These are phyloP conservation scores for Populus simonii DNA, from an alignment of 345 rosid species.

Conservation along the genomic window DNA sequence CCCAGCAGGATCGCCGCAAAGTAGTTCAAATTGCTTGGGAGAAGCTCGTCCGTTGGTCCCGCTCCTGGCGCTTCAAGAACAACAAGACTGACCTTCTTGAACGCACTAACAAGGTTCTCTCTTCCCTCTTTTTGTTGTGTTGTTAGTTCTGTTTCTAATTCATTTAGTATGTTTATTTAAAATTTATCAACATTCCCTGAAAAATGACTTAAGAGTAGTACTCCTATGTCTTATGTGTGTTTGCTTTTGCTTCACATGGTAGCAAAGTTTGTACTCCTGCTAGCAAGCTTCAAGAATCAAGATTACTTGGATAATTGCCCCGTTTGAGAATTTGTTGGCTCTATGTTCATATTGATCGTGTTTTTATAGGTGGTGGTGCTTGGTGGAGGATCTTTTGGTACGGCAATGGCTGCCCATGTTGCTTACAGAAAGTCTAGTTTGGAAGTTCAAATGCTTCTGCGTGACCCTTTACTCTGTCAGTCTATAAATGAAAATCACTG, in stretches of 20 bases:
- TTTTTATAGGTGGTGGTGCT: conserved; percentile 76
- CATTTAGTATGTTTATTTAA: neutral
- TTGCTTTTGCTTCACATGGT: too few relatives aligned
- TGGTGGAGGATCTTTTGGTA: conserved; percentile 96
- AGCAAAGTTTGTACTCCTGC: too few relatives aligned
- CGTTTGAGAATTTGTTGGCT: neutral
- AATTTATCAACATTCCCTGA: too few relatives aligned
- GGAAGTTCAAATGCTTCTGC: conserved; percentile 77
- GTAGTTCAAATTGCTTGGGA: conserved; percentile 85
- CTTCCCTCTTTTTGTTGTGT: neutral
- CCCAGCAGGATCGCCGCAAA: conserved; percentile 50
- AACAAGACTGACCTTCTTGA: conserved; percentile 63
- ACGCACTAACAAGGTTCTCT: conserved; percentile 70
- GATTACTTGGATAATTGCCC: too few relatives aligned
- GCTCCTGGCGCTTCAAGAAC: conserved; percentile 76
- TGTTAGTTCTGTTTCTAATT: neutral
- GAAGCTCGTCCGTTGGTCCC: conserved; percentile 85
- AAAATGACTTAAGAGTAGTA: too few relatives aligned
- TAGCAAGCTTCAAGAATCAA: too few relatives aligned
- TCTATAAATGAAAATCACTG: conserved; percentile 60
- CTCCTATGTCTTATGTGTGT: too few relatives aligned
- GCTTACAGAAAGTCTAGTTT: conserved; percentile 64
- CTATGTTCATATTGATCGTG: neutral
- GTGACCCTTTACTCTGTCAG: conserved; percentile 63
- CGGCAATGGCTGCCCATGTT: conserved; percentile 92